Percentiles rank a stretch among this genome's conserved stretches.
These are phyloP conservation scores for Scutellaria barbata DNA, from an alignment of 257 asterid genomes.

Conservation along the genomic window DNA sequence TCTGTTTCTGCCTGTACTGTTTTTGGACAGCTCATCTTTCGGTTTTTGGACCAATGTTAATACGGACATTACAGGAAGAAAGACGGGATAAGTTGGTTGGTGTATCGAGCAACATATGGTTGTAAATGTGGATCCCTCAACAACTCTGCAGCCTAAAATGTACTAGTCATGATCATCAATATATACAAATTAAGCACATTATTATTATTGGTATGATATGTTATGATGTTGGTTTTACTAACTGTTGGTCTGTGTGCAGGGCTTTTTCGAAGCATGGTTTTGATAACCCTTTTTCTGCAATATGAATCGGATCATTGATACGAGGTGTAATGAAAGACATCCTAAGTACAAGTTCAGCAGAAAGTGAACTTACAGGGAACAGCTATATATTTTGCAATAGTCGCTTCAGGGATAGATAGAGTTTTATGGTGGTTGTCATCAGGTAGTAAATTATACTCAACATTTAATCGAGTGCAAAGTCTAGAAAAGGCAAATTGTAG, in stretches of 20 bases:
- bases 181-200: neutral
- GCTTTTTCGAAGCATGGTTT: slow-evolving; percentile 83
- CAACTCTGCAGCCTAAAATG: slow-evolving; percentile 82
- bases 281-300: slow-evolving; percentile 75
- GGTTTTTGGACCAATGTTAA: slow-evolving; percentile 22
- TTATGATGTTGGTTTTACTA: slow-evolving; percentile 30
- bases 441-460: slow-evolving; percentile 48
- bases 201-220: neutral
- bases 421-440: slow-evolving; percentile 89
- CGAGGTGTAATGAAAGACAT: too few species aligned
- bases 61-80: slow-evolving; percentile 52
- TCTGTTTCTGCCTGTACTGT: slow-evolving; percentile 37
- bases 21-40: slow-evolving; percentile 15
- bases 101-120: slow-evolving; percentile 57
- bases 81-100: slow-evolving; percentile 57
- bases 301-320: neutral
- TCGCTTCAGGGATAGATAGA: slow-evolving; percentile 83
- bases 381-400: slow-evolving; percentile 86
- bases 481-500: slow-evolving; percentile 80
- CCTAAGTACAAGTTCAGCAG: too few species aligned
- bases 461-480: slow-evolving; percentile 57
- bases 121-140: slow-evolving; percentile 82
- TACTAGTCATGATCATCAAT: neutral
- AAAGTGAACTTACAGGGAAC: slow-evolving; percentile 77
- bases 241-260: slow-evolving; percentile 91